Evolutionary conservation across 2,329 filamentous ascomycete species (phyloP).

Genomic region (Aspergillus ustus): DNA sequence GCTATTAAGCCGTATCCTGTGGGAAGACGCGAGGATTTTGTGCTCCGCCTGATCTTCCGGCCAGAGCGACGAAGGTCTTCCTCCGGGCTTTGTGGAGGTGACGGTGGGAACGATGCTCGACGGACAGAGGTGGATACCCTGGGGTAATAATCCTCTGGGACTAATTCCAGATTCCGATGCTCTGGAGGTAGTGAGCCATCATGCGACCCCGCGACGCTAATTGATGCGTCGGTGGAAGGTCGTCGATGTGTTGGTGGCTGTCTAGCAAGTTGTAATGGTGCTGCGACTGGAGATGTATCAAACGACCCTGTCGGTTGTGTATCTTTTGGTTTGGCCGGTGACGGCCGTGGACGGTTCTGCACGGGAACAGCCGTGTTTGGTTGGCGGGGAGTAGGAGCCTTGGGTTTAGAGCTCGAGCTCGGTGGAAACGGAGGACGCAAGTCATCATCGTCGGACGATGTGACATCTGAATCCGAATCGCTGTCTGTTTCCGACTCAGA

Average conservation of each 20-base stretch:
- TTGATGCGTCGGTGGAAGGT: slow-evolving; percentile 26
- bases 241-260: slow-evolving; percentile 28
- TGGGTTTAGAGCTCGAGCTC: slow-evolving; percentile 15
- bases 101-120: slow-evolving; percentile 35
- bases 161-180: slow-evolving; percentile 37
- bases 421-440: slow-evolving; percentile 17
- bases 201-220: slow-evolving; percentile 20
- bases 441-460: slow-evolving; percentile 26
- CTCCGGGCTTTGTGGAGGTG: slow-evolving; percentile 40
- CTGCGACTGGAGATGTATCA: slow-evolving; percentile 32
- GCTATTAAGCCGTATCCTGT: slow-evolving; percentile 44
- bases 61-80: slow-evolving; percentile 30
- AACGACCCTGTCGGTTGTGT: slow-evolving; percentile 33
- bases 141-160: slow-evolving; percentile 41
- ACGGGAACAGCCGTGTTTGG: slow-evolving; percentile 20
- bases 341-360: slow-evolving; percentile 35
- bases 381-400: slow-evolving; percentile 16
- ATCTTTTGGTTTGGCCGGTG: slow-evolving; percentile 36
- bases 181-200: slow-evolving; percentile 28
- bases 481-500: slow-evolving; percentile 28
- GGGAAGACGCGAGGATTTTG: slow-evolving; percentile 27
- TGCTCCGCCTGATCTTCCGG: slow-evolving; percentile 28
- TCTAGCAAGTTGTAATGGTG: slow-evolving; percentile 33
- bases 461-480: slow-evolving; percentile 27
- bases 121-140: slow-evolving; percentile 26